Evolutionary conservation across 1,284 basidiomycete species (phyloP), one percentile per base, ranked within the genome.

Genomic region (Cryptococcus jaspeensis): DNA sequence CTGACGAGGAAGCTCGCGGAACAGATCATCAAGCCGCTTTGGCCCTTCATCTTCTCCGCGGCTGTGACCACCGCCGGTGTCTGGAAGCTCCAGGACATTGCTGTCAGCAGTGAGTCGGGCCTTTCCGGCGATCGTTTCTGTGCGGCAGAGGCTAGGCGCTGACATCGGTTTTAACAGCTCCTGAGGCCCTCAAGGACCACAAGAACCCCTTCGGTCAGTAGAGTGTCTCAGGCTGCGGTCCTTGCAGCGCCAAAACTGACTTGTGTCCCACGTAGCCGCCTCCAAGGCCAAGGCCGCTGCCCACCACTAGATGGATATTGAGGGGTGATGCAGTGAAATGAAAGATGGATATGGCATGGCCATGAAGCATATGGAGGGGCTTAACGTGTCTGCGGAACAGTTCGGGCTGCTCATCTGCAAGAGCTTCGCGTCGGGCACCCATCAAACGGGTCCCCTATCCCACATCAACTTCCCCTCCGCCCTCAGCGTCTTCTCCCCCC

Each of bases 21-120:
- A 18, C 22, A 61, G 60, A 45, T 61, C 50, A 53, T 55, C 42
- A 61, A 61, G 56, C 60, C 60, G 44, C 56, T 61, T 35, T 61
- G 60, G 60, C 60, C 60, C 40, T 61, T 61, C 47, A 52, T 56
- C 38, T 80, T 78, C 25, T 76, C 79, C 1, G 59, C 75, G 25
- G 79, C 65, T 67, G 81, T 83, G 0, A 80, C 82, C 0, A 63
- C 72, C 20, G 73, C 70, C 11, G 81, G 81, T 5, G 76, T 75
- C 44, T 77, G 79, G 3, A 49, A 50, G 32, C 36, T 61, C 28
- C 60, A 61, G 48, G 53, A 57, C 28, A 43, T 58, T 16, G 60
- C 56, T 38, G 53, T 61, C 39, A 51, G 43, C 18, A 28, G 60
- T 61, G 52, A 55, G 59, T 60, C 42, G 20, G 9, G n/a, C 23